phyloP scores from a whole-genome alignment of 192 early-diverging fungal genomes.

The Ambispora gerdemannii region DNA sequence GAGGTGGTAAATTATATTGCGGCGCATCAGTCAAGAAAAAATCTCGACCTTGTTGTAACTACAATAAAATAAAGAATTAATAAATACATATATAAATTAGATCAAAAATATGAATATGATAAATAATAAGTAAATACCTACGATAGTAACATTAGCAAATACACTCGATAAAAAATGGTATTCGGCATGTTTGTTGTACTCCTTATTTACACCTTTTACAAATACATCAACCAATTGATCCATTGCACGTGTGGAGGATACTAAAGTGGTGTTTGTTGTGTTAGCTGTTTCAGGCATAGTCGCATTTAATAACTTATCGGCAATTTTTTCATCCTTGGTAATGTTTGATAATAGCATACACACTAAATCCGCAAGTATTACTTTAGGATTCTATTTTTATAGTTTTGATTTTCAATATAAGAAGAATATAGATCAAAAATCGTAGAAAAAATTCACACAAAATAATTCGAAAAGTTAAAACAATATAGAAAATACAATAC shows the following conservation, averaged over 20 bases:
- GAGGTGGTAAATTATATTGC: constrained; percentile 64
- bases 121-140: constrained; percentile 32
- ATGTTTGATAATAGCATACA: constrained; percentile 93
- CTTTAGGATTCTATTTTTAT: constrained; percentile 52
- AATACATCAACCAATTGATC: constrained; percentile 90
- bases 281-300: constrained; percentile 13
- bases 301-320: constrained; percentile 53
- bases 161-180: constrained; percentile 88
- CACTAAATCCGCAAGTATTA: constrained; percentile 74
- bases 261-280: constrained; percentile 31
- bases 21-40: constrained; percentile 64
- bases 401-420: constrained; percentile 16
- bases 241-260: constrained; percentile 53
- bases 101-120: neutral
- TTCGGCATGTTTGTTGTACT: constrained; percentile 76
- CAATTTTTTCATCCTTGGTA: constrained; percentile 65
- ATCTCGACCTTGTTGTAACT: constrained; percentile 63
- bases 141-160: constrained; percentile 81
- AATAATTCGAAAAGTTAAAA: no score
- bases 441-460: no score
- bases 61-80: neutral
- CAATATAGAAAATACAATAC: neutral
- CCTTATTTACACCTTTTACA: constrained; percentile 72
- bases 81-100: no score
- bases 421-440: constrained; percentile 8